Base-by-base conservation (phyloP, 208 protist genomes). In the Acanthamoeba sp. region DNA sequence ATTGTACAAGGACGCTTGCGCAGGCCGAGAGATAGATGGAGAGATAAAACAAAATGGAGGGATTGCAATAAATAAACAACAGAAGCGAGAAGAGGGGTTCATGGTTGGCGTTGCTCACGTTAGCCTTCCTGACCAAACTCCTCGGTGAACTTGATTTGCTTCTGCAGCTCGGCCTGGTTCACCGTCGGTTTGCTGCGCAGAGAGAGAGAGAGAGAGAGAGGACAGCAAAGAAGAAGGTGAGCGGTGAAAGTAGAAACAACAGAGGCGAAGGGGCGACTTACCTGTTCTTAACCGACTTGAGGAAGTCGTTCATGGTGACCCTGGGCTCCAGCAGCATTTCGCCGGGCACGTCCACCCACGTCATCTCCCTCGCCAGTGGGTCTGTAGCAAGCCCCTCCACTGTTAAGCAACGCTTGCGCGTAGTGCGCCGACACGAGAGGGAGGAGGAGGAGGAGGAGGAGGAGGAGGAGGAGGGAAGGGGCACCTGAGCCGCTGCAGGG, bases 111-210 rank as follows among this genome's bases (percentile, higher is more conserved):
- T 69, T 69, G 59, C 6, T 64, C 2, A 22, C n/a, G 50, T 88
- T 55, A 94, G 27, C 90, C 90, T 32, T 94, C 66, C 45, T 94
- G 90, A 20, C 99, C 99, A 97, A 99, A 99, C 69, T 99, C 98
- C 18, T 97, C 82, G 0, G 99, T 99, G 93, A 99, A 99, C 94
- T 99, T 97, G 32, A 98, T 89, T 94, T 99, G 98, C 94, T 98
- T 96, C 38, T 95, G 95, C 42, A 99, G 98, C 93, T 99, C 99
- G 6, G 95, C 95, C 14, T 97, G 84, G 55, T 96, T 96, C 18
- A 99, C 99, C 16, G 98, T 99, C 40, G 98, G 98, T 87, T 98
- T 97, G 40, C 96, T 96, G 16, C 94, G 0, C 5, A 42, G 22
- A 76, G 3, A 32, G 48, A 59, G 14, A 36, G 2, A 36, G 3